Base-by-base conservation (phyloP, 441 rosid species). In the Kokia cookei region DNA sequence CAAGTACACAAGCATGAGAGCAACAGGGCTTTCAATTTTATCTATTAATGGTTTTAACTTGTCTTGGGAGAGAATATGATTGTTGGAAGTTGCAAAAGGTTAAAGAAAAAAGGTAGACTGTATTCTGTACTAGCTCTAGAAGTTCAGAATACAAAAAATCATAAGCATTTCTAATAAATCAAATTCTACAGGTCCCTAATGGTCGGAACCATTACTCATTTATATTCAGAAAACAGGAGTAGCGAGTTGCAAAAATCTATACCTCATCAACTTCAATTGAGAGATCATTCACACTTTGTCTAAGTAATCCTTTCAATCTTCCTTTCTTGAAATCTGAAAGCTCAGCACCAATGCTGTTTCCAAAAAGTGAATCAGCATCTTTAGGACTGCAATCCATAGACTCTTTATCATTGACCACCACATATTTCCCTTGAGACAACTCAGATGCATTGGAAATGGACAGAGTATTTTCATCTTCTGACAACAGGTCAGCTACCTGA, bases 201-300 rank as follows among this genome's bases (percentile, higher is more conserved):
- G n/a, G 57, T 29, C 5, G 10, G 5, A 26, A 42, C 2, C 45
- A 40, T 37, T 4, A 29, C 47, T 27, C 37, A 24, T 47, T 54
- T 26, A 2, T 29, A 32, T 26, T 54, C 43, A 35, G 7, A 26
- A 60, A 74, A 42, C 3, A 6, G 7, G 17, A 24, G 61, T 10
- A 13, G 29, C 12, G 65, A 54, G 37, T 37, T 54, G 24, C 8
- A 29, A 14, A 42, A 42, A 55, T 53, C 24, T 55, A 40, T 65
- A 89, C 93, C 90, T 87, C 90, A 66, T 87, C 86, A 62, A 84
- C 86, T 81, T 84, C 86, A 1, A 68, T 77, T 4, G 82, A 69
- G 55, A 89, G 86, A 70, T 63, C 77, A 45, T 67, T 59, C 5
- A 81, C 75, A 15, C 83, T 75, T 67, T 73, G 86, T 58, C 76